Base-by-base conservation (phyloP, 2,329 filamentous ascomycete species). In the Juglanconis oblonga region DNA sequence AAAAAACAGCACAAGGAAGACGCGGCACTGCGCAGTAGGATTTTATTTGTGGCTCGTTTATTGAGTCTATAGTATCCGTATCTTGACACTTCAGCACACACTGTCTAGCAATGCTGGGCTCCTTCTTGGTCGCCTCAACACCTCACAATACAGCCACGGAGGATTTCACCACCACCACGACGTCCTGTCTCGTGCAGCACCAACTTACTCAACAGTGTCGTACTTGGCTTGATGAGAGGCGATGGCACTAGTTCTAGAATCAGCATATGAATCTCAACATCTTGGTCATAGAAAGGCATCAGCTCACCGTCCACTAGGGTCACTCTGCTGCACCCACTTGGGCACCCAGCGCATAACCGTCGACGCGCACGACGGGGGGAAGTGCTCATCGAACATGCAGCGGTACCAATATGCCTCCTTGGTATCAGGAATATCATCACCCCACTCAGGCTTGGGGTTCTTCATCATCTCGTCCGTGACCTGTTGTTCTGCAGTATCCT, bases 351-450 rank as follows among this genome's bases (percentile, higher is more conserved):
- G 85, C 90, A 91, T 90, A 57, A 99, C 95, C 7, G 95, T 99
- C 62, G 86, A 88, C 8, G 95, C 96, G 73, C 94, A 98, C 71
- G 88, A 88, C 59, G 88, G 84, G 51, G 95, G 95, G 85, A 98
- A 99, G 77, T 96, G 94, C 83, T 99, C 94, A 75, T 99, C 95
- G 74, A 98, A 99, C 94, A 99, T 98, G 74, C 81, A 84, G 70
- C 95, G 89, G 80, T 99, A 99, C 95, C 95, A 99, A 83, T 97
- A 96, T 78, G 92, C 95, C 79, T 99, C 95, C 85, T 99, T 99
- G 71, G 89, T 93, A 72, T 97, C 93, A 9, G 95, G 96, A 64
- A 97, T 86, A 72, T 99, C 96, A 70, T 79, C 78, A 54, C 92
- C 94, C 96, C 96, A 99, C 76, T 97, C 92, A 11, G 91, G 86